These are phyloP conservation scores for Monosporascus ibericus DNA, from an alignment of 2,329 filamentous ascomycete genomes.

Conservation along the genomic window DNA sequence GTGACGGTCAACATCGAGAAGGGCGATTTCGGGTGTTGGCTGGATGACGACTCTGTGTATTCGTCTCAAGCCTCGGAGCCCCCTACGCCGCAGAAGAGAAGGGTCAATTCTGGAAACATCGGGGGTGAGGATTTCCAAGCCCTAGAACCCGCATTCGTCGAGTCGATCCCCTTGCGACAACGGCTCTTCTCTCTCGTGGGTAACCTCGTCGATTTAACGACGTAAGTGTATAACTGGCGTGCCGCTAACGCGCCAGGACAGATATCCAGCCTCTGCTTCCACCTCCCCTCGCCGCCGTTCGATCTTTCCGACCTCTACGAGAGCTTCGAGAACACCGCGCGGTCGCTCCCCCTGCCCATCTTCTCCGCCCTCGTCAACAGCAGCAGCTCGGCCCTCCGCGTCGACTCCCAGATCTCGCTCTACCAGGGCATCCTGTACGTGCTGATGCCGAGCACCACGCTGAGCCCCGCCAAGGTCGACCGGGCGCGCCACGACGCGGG, in stretches of 20 bases:
- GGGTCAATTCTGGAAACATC: conserved; percentile 19
- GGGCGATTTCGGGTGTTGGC: conserved; percentile 54
- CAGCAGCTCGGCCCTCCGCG: conserved; percentile 28
- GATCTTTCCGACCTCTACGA: conserved; percentile 52
- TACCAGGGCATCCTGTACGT: conserved; percentile 38
- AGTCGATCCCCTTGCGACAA: conserved; percentile 56
- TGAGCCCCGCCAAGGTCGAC: conserved; percentile 36
- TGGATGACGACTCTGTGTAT: conserved; percentile 45
- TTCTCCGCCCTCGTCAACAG: conserved; percentile 52
- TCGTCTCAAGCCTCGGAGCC: conserved; percentile 41
- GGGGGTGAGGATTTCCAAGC: conserved; percentile 30
- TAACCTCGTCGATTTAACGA: background rate
- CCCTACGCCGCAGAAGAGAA: conserved; percentile 35
- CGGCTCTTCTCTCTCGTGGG: conserved; percentile 54
- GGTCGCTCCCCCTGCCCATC: conserved; percentile 49
- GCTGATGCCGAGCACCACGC: conserved; percentile 36
- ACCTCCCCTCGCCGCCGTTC: conserved; percentile 35
- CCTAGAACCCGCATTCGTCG: conserved; percentile 34
- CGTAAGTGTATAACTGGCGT: too few relatives aligned
- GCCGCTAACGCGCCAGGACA: background rate
- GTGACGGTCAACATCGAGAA: conserved; percentile 51
- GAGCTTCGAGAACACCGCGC: conserved; percentile 49
- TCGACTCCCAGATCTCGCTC: conserved; percentile 37
- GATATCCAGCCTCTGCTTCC: conserved; percentile 41
- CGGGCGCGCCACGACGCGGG: conserved; percentile 29